A percentile compares a stretch with the other conserved stretches of the same genome.
Conservation (phyloP, 1,284 basidiomycete genomes). For the Microbotryomycetes sp. region DNA sequence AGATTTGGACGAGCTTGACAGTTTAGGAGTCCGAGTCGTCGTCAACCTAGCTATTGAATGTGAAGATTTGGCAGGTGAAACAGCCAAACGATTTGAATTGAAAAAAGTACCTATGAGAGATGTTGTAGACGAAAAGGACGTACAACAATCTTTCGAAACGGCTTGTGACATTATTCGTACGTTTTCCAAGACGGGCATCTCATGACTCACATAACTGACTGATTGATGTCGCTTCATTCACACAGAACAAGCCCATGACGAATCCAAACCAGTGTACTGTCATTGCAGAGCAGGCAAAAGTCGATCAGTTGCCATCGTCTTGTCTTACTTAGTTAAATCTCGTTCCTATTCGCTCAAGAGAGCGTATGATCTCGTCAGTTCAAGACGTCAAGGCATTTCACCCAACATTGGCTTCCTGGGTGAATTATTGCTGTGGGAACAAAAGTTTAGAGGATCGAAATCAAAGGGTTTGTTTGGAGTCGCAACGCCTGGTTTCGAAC, state of each 20-base stretch:
- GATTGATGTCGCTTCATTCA: slow-evolving; percentile 16
- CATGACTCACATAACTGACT: slow-evolving; percentile 2
- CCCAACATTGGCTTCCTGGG: slow-evolving; percentile 97
- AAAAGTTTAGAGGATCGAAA: slow-evolving; percentile 39
- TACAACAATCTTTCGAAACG: slow-evolving; percentile 71
- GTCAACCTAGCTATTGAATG: slow-evolving; percentile 88
- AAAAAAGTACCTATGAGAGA: slow-evolving; percentile 89
- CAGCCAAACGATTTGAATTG: slow-evolving; percentile 65
- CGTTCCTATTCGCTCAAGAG: slow-evolving; percentile 81
- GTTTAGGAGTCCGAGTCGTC: slow-evolving; percentile 76
- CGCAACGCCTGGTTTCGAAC: not conserved
- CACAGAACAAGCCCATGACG: slow-evolving; percentile 51
- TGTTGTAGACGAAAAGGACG: slow-evolving; percentile 86
- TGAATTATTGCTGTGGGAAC: slow-evolving; percentile 93
- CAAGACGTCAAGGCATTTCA: slow-evolving; percentile 83
- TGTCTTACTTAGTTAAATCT: slow-evolving; percentile 87
- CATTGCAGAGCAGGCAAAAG: slow-evolving; percentile 97
- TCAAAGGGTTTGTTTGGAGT: not conserved
- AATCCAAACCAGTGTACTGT: slow-evolving; percentile 65
- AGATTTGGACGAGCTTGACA: slow-evolving; percentile 65
- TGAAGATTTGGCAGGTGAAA: slow-evolving; percentile 65
- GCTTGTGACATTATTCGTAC: slow-evolving; percentile 79
- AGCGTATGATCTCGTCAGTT: slow-evolving; percentile 83
- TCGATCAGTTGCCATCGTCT: slow-evolving; percentile 90
- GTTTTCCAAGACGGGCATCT: slow-evolving; percentile 38